These are phyloP conservation scores for Acanthamoeba castellanii DNA, from an alignment of 208 protist genomes.

Conservation along the genomic window DNA sequence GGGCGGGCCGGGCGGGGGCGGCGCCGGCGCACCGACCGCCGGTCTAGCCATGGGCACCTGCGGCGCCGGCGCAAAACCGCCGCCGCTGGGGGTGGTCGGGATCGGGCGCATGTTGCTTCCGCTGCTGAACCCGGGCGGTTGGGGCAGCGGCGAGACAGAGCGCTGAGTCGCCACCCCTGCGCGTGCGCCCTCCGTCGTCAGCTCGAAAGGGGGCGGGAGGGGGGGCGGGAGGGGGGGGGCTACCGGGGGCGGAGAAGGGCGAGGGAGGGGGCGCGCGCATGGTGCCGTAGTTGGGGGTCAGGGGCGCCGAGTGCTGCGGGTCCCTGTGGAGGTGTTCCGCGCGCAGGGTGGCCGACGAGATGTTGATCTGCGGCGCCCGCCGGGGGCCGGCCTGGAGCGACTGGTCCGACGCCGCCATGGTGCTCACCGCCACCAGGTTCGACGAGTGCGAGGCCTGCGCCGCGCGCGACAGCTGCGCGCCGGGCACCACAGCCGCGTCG, in stretches of 20 bases:
- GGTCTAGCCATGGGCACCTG: neutral
- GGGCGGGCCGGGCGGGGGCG: constrained; percentile 17
- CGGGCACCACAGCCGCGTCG: neutral
- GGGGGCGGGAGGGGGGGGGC: no score
- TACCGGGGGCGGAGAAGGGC: neutral
- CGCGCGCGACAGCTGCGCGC: neutral
- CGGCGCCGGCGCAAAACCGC: no score
- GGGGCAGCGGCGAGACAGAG: neutral
- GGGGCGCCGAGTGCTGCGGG: neutral
- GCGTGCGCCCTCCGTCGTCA: no score
- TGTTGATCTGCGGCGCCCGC: neutral
- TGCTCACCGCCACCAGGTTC: constrained; percentile 11
- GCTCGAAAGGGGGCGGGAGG: no score
- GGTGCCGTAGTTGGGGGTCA: neutral
- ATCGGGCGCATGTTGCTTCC: neutral
- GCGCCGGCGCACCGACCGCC: constrained; percentile 49
- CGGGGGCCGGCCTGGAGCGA: neutral
- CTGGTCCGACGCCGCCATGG: neutral
- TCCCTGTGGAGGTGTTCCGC: neutral
- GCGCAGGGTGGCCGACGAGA: neutral
- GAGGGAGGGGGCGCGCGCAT: neutral
- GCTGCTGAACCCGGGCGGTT: neutral
- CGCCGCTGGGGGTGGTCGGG: neutral
- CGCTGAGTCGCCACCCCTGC: neutral
- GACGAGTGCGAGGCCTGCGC: constrained; percentile 1